Evolutionary conservation across 352 stramenopile species (phyloP).

Genomic region (Phytophthora megakarya): DNA sequence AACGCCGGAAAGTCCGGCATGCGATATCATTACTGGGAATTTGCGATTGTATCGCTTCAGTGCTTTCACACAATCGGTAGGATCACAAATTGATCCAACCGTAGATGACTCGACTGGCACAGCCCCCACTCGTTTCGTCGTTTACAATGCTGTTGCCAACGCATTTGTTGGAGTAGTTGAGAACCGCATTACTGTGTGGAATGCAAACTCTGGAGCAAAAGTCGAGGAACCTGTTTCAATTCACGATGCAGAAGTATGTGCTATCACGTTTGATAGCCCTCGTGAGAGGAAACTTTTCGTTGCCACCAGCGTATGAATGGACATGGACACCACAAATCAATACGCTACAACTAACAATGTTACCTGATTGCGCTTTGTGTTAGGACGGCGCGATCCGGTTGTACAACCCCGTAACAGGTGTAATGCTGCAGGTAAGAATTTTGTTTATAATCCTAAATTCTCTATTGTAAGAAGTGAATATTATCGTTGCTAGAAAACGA

Average conservation of each 20-base stretch:
- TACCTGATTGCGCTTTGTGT: not conserved
- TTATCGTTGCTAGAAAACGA: constrained; percentile 39
- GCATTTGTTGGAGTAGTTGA: constrained; percentile 64
- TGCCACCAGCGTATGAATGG: constrained; percentile 63
- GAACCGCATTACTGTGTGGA: constrained; percentile 71
- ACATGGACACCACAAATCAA: not conserved
- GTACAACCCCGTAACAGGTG: constrained; percentile 73
- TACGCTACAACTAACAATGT: not conserved
- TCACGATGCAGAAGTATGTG: constrained; percentile 58
- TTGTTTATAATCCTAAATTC: not conserved
- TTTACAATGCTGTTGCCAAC: constrained; percentile 68
- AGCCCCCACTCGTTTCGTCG: constrained; percentile 44
- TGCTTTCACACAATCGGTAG: constrained; percentile 37
- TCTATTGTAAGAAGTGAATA: not conserved
- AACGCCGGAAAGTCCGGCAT: constrained; percentile 32
- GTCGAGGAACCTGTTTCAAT: constrained; percentile 58
- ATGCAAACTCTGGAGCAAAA: constrained; percentile 61
- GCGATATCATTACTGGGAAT: constrained; percentile 58
- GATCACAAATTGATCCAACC: constrained; percentile 15
- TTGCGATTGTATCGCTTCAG: constrained; percentile 63
- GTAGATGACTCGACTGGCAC: constrained; percentile 29
- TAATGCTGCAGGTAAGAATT: constrained; percentile 46
- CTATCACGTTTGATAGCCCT: constrained; percentile 60
- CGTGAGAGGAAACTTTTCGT: constrained; percentile 73
- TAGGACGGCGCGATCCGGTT: constrained; percentile 69